A percentile compares a stretch with the other conserved stretches of the same genome.
Conservation (phyloP, 1,284 basidiomycete genomes). For the Phenoliferia sp. region DNA sequence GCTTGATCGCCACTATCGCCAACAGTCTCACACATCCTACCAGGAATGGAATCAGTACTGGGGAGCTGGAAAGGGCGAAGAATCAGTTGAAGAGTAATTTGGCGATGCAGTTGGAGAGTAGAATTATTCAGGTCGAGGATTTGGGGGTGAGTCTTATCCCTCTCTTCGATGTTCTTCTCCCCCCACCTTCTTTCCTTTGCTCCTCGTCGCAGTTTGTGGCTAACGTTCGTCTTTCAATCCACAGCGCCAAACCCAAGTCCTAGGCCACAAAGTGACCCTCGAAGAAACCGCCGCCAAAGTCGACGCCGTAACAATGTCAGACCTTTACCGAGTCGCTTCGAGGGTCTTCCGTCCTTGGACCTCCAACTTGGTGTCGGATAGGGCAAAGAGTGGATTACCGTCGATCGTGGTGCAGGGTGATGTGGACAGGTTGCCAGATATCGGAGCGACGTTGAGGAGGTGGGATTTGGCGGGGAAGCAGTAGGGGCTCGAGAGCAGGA, state of each 20-base stretch:
- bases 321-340: slow-evolving; percentile 66
- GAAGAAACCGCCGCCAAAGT: slow-evolving; percentile 90
- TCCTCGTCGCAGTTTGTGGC: background rate
- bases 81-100: slow-evolving; percentile 92
- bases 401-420: slow-evolving; percentile 48
- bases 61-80: slow-evolving; percentile 80
- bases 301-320: slow-evolving; percentile 68
- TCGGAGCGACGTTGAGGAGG: slow-evolving; percentile 28
- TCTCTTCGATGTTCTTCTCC: background rate
- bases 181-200: too few species aligned
- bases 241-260: slow-evolving; percentile 73
- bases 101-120: slow-evolving; percentile 92
- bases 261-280: slow-evolving; percentile 77
- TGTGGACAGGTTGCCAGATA: slow-evolving; percentile 40
- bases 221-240: background rate
- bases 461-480: slow-evolving; percentile 18
- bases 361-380: slow-evolving; percentile 39
- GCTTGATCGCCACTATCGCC: slow-evolving; percentile 76
- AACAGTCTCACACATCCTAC: slow-evolving; percentile 47
- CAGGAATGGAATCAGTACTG: slow-evolving; percentile 51
- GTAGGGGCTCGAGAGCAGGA: too few species aligned
- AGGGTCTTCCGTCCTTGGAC: slow-evolving; percentile 54
- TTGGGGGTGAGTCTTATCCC: slow-evolving; percentile 62
- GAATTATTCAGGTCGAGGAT: slow-evolving; percentile 85
- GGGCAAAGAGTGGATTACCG: slow-evolving; percentile 44